Evolutionary conservation across 2,329 filamentous ascomycete species (phyloP).

Genomic region (Verticillium zaregamsianum): DNA sequence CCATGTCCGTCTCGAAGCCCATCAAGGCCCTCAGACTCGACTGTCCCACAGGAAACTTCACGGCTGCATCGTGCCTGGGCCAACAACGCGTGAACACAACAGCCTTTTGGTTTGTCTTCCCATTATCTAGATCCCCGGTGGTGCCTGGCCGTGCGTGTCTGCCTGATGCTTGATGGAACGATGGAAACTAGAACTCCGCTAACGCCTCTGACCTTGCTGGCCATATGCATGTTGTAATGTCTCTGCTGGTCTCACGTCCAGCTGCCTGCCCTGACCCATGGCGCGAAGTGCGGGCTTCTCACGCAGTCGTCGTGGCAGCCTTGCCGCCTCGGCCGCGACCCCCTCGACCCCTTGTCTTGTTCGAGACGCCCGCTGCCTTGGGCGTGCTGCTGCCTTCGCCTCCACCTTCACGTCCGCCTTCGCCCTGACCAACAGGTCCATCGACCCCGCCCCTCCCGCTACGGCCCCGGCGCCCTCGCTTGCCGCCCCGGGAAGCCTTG

Average conservation of each 20-base stretch:
- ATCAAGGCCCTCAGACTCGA: no score
- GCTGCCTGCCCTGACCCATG: background rate
- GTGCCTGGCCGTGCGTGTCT: no score
- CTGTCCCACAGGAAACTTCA: no score
- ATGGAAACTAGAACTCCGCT: no score
- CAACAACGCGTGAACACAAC: no score
- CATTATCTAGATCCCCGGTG: no score
- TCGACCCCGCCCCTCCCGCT: slow-evolving; percentile 15
- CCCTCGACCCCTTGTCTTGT: slow-evolving; percentile 5
- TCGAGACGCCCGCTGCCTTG: slow-evolving; percentile 3
- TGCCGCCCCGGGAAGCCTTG: slow-evolving; percentile 6
- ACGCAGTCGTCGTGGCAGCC: background rate
- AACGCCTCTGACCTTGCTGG: no score
- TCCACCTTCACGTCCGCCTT: slow-evolving; percentile 1
- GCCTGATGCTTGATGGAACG: no score
- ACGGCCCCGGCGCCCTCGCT: slow-evolving; percentile 22
- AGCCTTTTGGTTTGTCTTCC: no score
- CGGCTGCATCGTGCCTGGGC: no score
- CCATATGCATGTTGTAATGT: background rate
- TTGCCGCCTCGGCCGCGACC: slow-evolving; percentile 8
- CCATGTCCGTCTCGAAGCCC: no score
- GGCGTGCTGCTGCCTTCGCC: background rate
- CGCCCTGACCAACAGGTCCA: background rate
- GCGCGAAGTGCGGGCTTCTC: background rate
- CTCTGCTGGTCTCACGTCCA: background rate